Evolutionary conservation across 805 yeast species (phyloP).

Genomic region (Barnettozyma populi): DNA sequence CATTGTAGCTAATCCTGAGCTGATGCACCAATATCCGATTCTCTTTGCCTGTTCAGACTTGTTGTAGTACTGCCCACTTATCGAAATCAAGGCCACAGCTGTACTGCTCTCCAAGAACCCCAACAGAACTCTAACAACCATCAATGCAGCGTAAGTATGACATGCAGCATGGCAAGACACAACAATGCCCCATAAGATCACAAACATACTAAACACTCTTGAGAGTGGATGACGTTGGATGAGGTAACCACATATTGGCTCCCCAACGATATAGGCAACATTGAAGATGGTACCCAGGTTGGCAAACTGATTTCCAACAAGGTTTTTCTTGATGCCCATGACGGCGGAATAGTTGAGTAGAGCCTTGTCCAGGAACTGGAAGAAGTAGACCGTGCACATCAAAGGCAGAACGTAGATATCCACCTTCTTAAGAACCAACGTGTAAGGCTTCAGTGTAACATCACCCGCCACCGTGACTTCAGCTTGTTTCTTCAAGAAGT

Average conservation of each 20-base stretch:
- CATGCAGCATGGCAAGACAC: conserved; percentile 45
- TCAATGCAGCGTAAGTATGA: conserved; percentile 43
- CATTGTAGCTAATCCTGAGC: conserved; percentile 45
- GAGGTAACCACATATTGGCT: conserved; percentile 38
- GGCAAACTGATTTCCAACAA: conserved; percentile 43
- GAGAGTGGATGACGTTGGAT: conserved; percentile 50
- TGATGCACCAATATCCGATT: conserved; percentile 50
- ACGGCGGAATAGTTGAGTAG: conserved; percentile 55
- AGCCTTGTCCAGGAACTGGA: conserved; percentile 52
- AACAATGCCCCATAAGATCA: conserved; percentile 47
- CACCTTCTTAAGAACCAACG: conserved; percentile 12
- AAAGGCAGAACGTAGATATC: conserved; percentile 22
- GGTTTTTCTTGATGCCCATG: conserved; percentile 51
- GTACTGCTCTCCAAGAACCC: conserved; percentile 51
- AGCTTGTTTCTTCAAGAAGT: conserved; percentile 3
- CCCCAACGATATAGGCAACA: conserved; percentile 46
- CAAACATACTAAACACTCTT: conserved; percentile 38
- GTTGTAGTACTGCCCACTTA: conserved; percentile 56
- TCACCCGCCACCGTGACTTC: neutral
- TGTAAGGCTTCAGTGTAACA: neutral
- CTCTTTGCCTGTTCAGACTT: conserved; percentile 45
- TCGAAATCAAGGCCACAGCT: conserved; percentile 47
- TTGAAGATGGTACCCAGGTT: conserved; percentile 48
- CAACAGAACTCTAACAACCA: conserved; percentile 44
- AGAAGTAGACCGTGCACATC: conserved; percentile 44